These are phyloP conservation scores for Ustilago trichophora DNA, from an alignment of 1,284 basidiomycete genomes.

Conservation along the genomic window DNA sequence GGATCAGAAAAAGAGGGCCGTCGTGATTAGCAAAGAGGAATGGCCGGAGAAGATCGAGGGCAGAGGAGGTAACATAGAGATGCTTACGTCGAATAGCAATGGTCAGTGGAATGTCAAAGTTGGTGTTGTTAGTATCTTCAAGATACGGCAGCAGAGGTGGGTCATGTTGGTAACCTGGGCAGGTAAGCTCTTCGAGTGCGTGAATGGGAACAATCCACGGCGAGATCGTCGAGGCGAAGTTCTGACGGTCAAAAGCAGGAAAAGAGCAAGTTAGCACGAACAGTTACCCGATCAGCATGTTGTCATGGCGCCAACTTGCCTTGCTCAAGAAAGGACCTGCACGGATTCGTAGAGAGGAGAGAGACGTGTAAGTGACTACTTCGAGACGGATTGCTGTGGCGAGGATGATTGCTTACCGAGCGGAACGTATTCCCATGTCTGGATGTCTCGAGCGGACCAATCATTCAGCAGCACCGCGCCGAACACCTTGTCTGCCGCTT, in stretches of 20 bases:
- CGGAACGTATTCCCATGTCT: conserved; percentile 49
- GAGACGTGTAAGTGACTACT: too few relatives aligned
- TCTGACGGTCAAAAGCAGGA: background rate
- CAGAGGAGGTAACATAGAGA: background rate
- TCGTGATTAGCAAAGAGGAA: background rate
- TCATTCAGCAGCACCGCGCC: conserved; percentile 56
- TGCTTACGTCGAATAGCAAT: conserved; percentile 19
- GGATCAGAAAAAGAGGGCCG: too few relatives aligned
- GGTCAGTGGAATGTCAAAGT: conserved; percentile 31
- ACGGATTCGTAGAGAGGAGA: background rate
- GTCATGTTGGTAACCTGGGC: conserved; percentile 19
- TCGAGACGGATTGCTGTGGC: background rate
- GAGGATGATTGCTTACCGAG: conserved; percentile 22
- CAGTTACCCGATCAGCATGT: too few relatives aligned
- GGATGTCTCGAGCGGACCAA: conserved; percentile 52
- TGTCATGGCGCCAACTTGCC: conserved; percentile 1
- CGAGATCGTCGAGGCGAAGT: conserved; percentile 48
- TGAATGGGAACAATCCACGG: conserved; percentile 37
- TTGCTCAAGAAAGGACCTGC: conserved; percentile 35
- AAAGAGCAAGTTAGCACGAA: background rate
- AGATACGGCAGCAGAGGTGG: conserved; percentile 35
- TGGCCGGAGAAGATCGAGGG: background rate
- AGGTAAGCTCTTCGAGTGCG: conserved; percentile 35
- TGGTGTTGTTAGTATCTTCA: conserved; percentile 17
- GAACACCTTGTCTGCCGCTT: conserved; percentile 43